Percentiles rank a stretch among this genome's conserved stretches.
Conservation (phyloP, 495 filamentous ascomycete species). For the Darksidea phi region DNA sequence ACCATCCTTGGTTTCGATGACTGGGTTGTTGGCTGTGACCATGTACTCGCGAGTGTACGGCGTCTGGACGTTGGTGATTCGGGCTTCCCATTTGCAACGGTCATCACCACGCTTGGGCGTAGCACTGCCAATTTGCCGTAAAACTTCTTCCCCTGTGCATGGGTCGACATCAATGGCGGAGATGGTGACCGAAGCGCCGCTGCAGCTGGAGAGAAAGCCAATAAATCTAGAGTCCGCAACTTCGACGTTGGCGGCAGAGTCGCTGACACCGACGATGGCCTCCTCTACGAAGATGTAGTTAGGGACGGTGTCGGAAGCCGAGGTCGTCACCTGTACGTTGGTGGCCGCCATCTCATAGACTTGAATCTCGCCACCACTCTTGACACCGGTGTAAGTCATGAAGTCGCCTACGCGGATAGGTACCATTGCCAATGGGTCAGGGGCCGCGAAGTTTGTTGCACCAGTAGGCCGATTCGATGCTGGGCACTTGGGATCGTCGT, state of each 20-base stretch:
- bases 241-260: slow-evolving; percentile 38
- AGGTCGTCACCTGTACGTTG: slow-evolving; percentile 43
- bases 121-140: slow-evolving; percentile 38
- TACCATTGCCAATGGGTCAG: slow-evolving; percentile 44
- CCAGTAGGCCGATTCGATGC: slow-evolving; percentile 40
- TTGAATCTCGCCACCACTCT: slow-evolving; percentile 33
- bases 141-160: slow-evolving; percentile 44
- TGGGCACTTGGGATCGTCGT: slow-evolving; percentile 42
- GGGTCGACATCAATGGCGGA: slow-evolving; percentile 46
- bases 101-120: slow-evolving; percentile 33
- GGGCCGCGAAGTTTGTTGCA: slow-evolving; percentile 16
- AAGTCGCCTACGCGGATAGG: slow-evolving; percentile 45
- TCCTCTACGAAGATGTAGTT: slow-evolving; percentile 45
- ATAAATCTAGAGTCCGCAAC: slow-evolving; percentile 41
- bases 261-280: slow-evolving; percentile 42
- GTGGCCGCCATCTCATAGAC: slow-evolving; percentile 41
- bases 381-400: slow-evolving; percentile 42
- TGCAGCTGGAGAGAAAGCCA: slow-evolving; percentile 33
- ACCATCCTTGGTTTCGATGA: slow-evolving; percentile 41
- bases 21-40: slow-evolving; percentile 35
- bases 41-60: slow-evolving; percentile 46
- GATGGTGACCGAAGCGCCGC: slow-evolving; percentile 36
- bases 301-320: slow-evolving; percentile 23
- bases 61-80: slow-evolving; percentile 6
- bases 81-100: slow-evolving; percentile 45